Conservation (phyloP, 495 filamentous ascomycete genomes). For the Xylaria intraflava region DNA sequence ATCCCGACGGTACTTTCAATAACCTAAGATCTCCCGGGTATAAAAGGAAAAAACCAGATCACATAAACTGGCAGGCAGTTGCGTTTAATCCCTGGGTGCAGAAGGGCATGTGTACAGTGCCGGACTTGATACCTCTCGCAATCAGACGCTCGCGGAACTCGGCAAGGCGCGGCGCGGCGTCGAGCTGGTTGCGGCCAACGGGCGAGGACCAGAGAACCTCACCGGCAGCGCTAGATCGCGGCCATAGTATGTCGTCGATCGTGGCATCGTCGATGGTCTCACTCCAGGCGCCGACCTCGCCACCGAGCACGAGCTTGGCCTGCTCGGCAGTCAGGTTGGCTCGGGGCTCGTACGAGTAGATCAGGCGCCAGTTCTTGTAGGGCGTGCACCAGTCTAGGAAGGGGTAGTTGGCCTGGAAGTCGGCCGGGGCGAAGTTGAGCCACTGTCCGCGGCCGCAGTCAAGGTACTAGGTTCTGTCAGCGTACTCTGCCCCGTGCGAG, state of each 20-base stretch:
- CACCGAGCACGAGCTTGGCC: conserved; percentile 62
- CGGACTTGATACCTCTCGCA: conserved; percentile 51
- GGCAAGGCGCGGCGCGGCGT: conserved; percentile 56
- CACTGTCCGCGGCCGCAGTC: conserved; percentile 76
- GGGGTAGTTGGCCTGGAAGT: conserved; percentile 47
- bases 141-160: conserved; percentile 71
- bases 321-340: conserved; percentile 49
- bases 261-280: conserved; percentile 68
- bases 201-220: conserved; percentile 71
- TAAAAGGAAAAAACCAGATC: not conserved
- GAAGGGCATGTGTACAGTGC: conserved; percentile 49
- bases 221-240: conserved; percentile 60
- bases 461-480: conserved; percentile 52
- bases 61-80: conserved; percentile 24
- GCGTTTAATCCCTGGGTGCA: conserved; percentile 42
- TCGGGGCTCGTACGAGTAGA: conserved; percentile 70
- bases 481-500: conserved; percentile 1
- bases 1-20: not conserved
- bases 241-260: conserved; percentile 68
- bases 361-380: conserved; percentile 65
- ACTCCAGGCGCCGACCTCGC: conserved; percentile 70
- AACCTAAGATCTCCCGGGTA: not conserved
- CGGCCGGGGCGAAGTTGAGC: conserved; percentile 55
- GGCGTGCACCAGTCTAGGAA: conserved; percentile 73
- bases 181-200: conserved; percentile 56